phyloP scores from a whole-genome alignment of 179 eudicot species.

The Spergularia azorica region DNA sequence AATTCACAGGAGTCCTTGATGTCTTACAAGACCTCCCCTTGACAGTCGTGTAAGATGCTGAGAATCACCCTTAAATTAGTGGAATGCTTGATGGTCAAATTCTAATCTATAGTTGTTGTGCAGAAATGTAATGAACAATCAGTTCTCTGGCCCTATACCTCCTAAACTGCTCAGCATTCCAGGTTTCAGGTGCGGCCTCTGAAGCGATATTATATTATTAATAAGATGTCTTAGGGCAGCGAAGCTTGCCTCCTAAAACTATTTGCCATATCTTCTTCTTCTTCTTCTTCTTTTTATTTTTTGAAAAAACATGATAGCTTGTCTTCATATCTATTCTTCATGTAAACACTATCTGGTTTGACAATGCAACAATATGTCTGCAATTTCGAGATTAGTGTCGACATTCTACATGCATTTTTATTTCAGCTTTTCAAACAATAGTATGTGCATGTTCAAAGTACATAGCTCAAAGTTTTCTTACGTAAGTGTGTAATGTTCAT shows the following conservation, averaged over 20 bases:
- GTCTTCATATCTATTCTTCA: background rate
- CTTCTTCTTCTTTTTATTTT: too few relatives aligned
- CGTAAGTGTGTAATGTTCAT: conserved; percentile 6
- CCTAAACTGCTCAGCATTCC: conserved; percentile 68
- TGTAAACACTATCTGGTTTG: background rate
- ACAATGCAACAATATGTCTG: background rate
- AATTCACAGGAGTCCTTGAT: conserved; percentile 81
- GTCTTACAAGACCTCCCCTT: conserved; percentile 88
- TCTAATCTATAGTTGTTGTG: conserved; percentile 18
- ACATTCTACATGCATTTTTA: background rate
- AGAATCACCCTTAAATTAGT: conserved; percentile 6
- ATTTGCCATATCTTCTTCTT: background rate
- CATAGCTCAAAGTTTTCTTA: background rate
- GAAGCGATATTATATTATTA: background rate
- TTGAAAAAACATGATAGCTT: too few relatives aligned
- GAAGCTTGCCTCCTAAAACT: background rate
- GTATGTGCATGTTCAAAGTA: background rate
- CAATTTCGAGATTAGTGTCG: too few relatives aligned
- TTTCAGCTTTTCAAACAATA: background rate
- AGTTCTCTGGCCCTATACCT: conserved; percentile 86
- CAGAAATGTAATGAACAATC: conserved; percentile 90
- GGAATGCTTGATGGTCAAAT: conserved; percentile 3
- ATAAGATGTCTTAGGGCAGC: background rate
- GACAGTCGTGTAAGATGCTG: conserved; percentile 58
- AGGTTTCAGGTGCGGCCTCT: conserved; percentile 56